phyloP scores from a whole-genome alignment of 768 basidiomycete genomes.

The Panaeolus papilionaceus region DNA sequence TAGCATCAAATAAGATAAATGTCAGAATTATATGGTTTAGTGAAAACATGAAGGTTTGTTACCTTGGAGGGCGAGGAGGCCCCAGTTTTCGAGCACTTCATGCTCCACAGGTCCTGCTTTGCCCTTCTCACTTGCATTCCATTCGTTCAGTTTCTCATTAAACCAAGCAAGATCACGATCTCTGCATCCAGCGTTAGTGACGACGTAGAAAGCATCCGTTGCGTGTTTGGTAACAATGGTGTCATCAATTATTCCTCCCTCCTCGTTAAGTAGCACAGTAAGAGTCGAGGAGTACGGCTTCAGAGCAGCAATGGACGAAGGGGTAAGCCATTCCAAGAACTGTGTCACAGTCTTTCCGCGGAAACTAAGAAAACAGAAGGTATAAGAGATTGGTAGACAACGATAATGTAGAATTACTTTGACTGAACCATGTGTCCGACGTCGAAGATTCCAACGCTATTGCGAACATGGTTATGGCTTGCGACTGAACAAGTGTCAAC shows the following conservation, averaged over 20 bases:
- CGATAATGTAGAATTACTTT: constrained; percentile 53
- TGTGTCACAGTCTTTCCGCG: constrained; percentile 76
- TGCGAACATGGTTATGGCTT: constrained; percentile 90
- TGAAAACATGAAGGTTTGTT: no score
- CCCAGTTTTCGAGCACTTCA: constrained; percentile 84
- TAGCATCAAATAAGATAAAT: no score
- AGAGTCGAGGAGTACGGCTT: constrained; percentile 80
- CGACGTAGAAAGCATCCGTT: constrained; percentile 85
- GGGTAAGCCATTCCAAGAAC: constrained; percentile 91
- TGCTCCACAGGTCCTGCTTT: constrained; percentile 73
- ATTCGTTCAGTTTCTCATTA: constrained; percentile 65
- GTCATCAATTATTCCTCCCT: constrained; percentile 96
- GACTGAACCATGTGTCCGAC: constrained; percentile 99
- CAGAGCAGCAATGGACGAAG: constrained; percentile 78
- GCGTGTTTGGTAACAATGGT: constrained; percentile 90
- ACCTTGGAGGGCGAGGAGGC: constrained; percentile 92
- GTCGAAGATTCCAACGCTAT: constrained; percentile 87
- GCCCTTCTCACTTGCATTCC: constrained; percentile 69
- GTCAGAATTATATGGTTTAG: no score
- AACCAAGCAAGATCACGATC: constrained; percentile 87
- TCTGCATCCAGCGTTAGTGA: constrained; percentile 93
- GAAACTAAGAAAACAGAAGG: constrained; percentile 58
- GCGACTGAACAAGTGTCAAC: constrained; percentile 58
- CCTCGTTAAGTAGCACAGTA: constrained; percentile 86
- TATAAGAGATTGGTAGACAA: constrained; percentile 3